phyloP scores from a whole-genome alignment of 2,329 filamentous ascomycete species.

The Penicillium hordei region DNA sequence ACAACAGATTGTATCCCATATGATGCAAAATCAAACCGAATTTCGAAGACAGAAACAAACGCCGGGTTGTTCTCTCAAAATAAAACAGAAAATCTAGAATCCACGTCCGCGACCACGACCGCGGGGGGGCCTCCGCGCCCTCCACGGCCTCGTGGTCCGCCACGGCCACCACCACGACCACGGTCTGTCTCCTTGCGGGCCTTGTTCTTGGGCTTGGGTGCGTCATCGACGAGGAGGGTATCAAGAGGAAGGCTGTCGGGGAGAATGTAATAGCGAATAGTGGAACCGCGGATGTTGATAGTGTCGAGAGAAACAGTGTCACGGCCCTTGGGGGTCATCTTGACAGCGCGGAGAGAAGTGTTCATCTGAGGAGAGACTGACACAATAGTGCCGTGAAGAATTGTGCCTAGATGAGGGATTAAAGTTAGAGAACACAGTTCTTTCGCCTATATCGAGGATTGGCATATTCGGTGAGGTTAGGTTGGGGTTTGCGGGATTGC shows the following conservation, averaged over 20 bases:
- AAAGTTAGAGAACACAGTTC: constrained; percentile 3
- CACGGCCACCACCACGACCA: constrained; percentile 45
- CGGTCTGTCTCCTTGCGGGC: constrained; percentile 80
- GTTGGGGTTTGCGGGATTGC: constrained; percentile 4
- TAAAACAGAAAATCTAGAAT: constrained; percentile 32
- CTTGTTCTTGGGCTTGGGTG: constrained; percentile 99
- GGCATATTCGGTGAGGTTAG: not conserved
- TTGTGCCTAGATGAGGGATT: constrained; percentile 66
- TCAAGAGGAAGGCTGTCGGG: constrained; percentile 94
- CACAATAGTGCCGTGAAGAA: constrained; percentile 94
- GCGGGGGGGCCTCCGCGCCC: constrained; percentile 53
- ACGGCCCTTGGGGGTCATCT: constrained; percentile 89
- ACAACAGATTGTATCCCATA: constrained; percentile 27
- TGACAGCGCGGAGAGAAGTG: constrained; percentile 89
- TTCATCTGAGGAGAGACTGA: constrained; percentile 99
- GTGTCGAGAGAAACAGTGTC: constrained; percentile 86
- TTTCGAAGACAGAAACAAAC: constrained; percentile 25
- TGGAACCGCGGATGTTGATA: constrained; percentile 95
- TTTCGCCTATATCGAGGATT: not conserved
- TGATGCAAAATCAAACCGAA: constrained; percentile 25
- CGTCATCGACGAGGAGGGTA: constrained; percentile 92
- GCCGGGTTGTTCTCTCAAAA: constrained; percentile 23
- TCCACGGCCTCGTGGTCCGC: constrained; percentile 50
- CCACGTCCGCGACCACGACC: constrained; percentile 57
- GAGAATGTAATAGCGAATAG: constrained; percentile 94